phyloP scores from a whole-genome alignment of 768 basidiomycete genomes.

The Russula dissimulans region DNA sequence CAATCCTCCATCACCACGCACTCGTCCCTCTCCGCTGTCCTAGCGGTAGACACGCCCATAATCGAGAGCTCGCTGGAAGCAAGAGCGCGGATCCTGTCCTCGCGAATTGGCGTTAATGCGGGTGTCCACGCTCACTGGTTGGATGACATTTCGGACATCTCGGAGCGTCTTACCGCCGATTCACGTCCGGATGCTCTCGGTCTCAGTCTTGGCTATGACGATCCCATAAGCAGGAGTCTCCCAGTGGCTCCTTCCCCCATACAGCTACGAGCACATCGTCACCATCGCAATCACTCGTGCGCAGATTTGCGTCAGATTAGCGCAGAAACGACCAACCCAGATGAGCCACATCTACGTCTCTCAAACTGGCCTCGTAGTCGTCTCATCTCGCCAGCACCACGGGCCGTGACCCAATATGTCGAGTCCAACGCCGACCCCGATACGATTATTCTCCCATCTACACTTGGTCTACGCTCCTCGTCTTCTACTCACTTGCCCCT shows the following conservation, averaged over 20 bases:
- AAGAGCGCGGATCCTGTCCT: slow-evolving; percentile 43
- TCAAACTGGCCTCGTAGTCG: slow-evolving; percentile 43
- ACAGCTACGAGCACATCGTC: not conserved
- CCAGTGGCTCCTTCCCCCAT: slow-evolving; percentile 20
- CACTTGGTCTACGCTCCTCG: slow-evolving; percentile 48
- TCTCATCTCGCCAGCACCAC: slow-evolving; percentile 59
- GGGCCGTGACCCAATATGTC: slow-evolving; percentile 68
- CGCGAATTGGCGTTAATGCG: slow-evolving; percentile 39
- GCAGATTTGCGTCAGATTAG: slow-evolving; percentile 3
- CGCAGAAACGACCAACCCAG: not conserved
- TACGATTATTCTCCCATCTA: slow-evolving; percentile 56
- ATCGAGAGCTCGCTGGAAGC: slow-evolving; percentile 39
- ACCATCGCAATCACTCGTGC: slow-evolving; percentile 7
- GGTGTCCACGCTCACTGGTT: slow-evolving; percentile 50
- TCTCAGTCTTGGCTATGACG: slow-evolving; percentile 4
- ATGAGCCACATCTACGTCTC: slow-evolving; percentile 39
- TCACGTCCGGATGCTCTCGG: slow-evolving; percentile 2
- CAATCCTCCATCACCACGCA: slow-evolving; percentile 70
- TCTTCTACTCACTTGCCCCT: slow-evolving; percentile 18
- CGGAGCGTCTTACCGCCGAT: slow-evolving; percentile 2
- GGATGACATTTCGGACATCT: slow-evolving; percentile 52
- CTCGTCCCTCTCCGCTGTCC: slow-evolving; percentile 40
- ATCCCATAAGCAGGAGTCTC: slow-evolving; percentile 26
- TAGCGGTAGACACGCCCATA: slow-evolving; percentile 36
- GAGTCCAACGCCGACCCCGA: slow-evolving; percentile 45